A percentile compares a stretch with the other conserved stretches of the same genome.
These are phyloP conservation scores for Chrysanthemum makinoi DNA, from an alignment of 129 eudicot species.

Conservation along the genomic window DNA sequence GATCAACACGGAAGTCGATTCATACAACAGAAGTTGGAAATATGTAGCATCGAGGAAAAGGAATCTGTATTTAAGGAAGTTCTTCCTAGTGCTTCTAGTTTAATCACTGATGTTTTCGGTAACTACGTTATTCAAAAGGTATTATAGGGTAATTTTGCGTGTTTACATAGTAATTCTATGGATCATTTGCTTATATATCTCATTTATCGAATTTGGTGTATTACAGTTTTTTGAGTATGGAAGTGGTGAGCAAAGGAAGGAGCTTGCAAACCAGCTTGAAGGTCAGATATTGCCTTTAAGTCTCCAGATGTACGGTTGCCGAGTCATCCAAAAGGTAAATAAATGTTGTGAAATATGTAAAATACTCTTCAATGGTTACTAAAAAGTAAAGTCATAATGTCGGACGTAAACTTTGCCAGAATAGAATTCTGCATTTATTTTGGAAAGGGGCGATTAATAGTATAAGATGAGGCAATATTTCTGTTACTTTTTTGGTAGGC, in stretches of 20 bases:
- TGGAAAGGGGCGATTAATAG: not conserved
- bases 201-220: conserved; percentile 4
- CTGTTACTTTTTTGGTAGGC: conserved; percentile 47
- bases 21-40: conserved; percentile 83
- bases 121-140: conserved; percentile 97
- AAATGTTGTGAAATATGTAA: not conserved
- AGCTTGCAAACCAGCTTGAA: conserved; percentile 59
- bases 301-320: conserved; percentile 95
- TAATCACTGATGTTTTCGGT: conserved; percentile 91
- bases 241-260: conserved; percentile 56
- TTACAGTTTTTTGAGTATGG: conserved; percentile 89
- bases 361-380: not conserved
- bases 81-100: conserved; percentile 60
- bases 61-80: conserved; percentile 68
- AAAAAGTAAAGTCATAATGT: not conserved
- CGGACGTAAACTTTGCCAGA: not conserved
- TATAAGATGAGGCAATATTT: not conserved
- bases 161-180: not conserved
- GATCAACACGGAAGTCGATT: conserved; percentile 96
- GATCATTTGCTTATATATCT: not conserved
- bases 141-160: not conserved
- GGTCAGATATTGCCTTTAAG: conserved; percentile 71
- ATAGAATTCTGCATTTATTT: not conserved
- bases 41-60: conserved; percentile 61
- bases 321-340: conserved; percentile 87